A percentile compares a stretch with the other conserved stretches of the same genome.
Conservation (phyloP, 257 asterid genomes). For the Fraxinus americana region DNA sequence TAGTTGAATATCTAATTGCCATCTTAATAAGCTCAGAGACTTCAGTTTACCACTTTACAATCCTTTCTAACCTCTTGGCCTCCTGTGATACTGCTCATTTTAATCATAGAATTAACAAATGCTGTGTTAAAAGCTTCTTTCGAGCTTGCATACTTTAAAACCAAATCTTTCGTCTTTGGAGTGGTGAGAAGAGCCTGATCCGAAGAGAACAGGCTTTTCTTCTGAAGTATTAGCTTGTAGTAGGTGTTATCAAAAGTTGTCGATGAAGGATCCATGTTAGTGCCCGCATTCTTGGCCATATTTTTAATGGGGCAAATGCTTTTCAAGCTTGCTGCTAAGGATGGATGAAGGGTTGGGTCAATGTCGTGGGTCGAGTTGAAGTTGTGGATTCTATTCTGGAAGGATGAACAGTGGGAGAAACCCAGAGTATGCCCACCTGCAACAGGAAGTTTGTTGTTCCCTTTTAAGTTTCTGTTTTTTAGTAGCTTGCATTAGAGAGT, state of each 20-base stretch:
- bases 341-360: constrained; percentile 45
- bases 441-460: not conserved
- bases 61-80: constrained; percentile 48
- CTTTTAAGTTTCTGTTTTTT: not conserved
- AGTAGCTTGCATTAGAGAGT: not conserved
- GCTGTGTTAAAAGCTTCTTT: constrained; percentile 39
- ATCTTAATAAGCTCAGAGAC: not conserved
- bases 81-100: constrained; percentile 50
- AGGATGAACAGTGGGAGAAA: constrained; percentile 49
- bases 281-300: constrained; percentile 44
- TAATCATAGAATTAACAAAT: constrained; percentile 46
- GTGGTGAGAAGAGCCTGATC: constrained; percentile 47
- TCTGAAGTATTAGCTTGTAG: constrained; percentile 39
- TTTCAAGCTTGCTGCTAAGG: constrained; percentile 38
- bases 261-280: constrained; percentile 45
- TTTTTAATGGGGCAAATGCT: constrained; percentile 33
- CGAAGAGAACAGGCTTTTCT: constrained; percentile 38
- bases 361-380: constrained; percentile 47
- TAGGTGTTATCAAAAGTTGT: constrained; percentile 45
- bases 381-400: constrained; percentile 41
- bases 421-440: constrained; percentile 59
- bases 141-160: constrained; percentile 42
- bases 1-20: not conserved
- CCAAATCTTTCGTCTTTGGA: constrained; percentile 36
- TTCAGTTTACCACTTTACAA: constrained; percentile 44